Conservation (phyloP, 768 basidiomycete genomes). For the Boletus rex-veris region DNA sequence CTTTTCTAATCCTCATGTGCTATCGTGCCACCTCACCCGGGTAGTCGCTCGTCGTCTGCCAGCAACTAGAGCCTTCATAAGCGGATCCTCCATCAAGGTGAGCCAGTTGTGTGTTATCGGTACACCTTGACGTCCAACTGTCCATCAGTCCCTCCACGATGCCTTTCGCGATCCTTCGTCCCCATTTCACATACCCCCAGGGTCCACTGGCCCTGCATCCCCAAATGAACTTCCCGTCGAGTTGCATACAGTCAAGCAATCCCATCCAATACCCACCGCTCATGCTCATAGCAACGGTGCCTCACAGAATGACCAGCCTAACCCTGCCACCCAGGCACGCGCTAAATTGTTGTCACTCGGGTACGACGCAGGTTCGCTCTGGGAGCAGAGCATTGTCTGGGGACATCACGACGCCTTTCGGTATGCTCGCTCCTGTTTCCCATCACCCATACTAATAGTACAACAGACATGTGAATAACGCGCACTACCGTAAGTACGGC, state of each 20-base stretch:
- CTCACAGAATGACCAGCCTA: background rate
- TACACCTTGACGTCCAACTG: background rate
- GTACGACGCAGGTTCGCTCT: constrained; percentile 64
- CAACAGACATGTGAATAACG: constrained; percentile 74
- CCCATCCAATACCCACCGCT: constrained; percentile 3
- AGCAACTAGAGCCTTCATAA: constrained; percentile 7
- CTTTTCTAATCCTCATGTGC: too few species aligned
- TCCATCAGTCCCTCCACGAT: constrained; percentile 53
- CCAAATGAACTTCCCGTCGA: constrained; percentile 42
- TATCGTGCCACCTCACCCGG: background rate
- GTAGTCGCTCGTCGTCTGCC: background rate
- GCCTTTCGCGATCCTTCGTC: constrained; percentile 62
- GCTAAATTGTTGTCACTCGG: constrained; percentile 44
- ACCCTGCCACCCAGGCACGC: constrained; percentile 37
- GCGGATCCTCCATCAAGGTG: constrained; percentile 29
- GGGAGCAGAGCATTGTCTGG: constrained; percentile 77
- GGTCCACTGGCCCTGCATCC: constrained; percentile 55
- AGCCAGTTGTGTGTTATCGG: background rate
- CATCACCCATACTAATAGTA: background rate
- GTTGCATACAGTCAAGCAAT: background rate
- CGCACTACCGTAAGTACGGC: constrained; percentile 53
- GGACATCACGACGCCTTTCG: constrained; percentile 78
- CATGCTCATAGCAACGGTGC: background rate
- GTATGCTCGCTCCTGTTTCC: constrained; percentile 31
- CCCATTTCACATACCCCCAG: constrained; percentile 62